Base-by-base conservation (phyloP, 2,329 filamentous ascomycete species). In the Colletotrichum sp. region DNA sequence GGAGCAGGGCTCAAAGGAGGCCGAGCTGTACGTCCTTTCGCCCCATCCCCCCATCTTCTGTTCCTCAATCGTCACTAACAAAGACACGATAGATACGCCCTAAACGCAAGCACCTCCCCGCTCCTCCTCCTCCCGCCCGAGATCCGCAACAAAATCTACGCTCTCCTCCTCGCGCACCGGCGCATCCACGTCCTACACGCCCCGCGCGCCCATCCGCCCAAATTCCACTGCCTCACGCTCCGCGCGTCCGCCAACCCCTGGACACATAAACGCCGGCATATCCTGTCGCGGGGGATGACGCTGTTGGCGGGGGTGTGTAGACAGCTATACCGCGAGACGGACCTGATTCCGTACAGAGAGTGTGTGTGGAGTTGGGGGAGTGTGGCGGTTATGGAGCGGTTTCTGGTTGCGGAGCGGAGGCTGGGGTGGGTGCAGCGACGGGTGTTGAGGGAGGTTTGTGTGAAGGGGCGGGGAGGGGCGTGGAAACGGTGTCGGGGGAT, bases 271-370 rank as follows among this genome's bases (percentile, higher is more conserved):
- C 8, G 21, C 3, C 59, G 44, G 12, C 60, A 67, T 18, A 4
- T 74, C 5, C 62, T 68, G 16, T 36, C 52, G n/a, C 72, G 71
- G 13, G 81, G 79, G 4, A 69, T 85, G 72, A 83, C 82, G 9
- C 78, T 85, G 21, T 80, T 85, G 4, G 82, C 82, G 4, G 75
- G 78, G 6, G 82, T 84, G 24, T 86, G 83, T 76, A 81, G 84
- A 36, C 84, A 85, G 79, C 81, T 86, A 16, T 84, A 85, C 80
- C 78, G 81, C 70, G 84, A 85, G 77, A 85, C 84, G 18, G 80
- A 79, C 4, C 70, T 82, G 34, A 77, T 86, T 36, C 84, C 84
- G 9, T 85, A 82, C 68, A 71, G 78, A 52, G 80, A 85, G 55
- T 84, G 84, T 57, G 78, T 78, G 36, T 85, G 84, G 84, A 83